Conservation (phyloP, 192 early-diverging fungal genomes). For the Backusella mclennaniae region DNA sequence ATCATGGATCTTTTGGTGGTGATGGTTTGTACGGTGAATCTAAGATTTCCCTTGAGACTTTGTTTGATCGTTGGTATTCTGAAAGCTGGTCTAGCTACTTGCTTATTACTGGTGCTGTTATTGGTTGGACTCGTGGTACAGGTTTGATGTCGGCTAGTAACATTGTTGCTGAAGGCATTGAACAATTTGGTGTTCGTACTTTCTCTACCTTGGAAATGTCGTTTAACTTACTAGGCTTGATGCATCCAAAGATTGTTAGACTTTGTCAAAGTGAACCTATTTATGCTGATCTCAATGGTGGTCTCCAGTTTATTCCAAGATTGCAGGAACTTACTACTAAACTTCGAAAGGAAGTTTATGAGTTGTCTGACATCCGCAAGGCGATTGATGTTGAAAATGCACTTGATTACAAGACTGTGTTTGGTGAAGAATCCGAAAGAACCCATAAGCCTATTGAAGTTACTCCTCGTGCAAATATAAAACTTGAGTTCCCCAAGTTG, state of each 20-base stretch:
- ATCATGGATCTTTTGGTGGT: slow-evolving; percentile 92
- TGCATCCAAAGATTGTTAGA: slow-evolving; percentile 77
- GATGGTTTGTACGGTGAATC: slow-evolving; percentile 94
- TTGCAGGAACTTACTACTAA: slow-evolving; percentile 74
- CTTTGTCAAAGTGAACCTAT: slow-evolving; percentile 73
- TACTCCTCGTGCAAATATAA: slow-evolving; percentile 85
- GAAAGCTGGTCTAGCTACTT: slow-evolving; percentile 89
- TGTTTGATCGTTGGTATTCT: slow-evolving; percentile 88
- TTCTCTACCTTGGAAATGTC: slow-evolving; percentile 95
- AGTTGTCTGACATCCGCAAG: slow-evolving; percentile 83
- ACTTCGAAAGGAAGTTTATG: slow-evolving; percentile 74
- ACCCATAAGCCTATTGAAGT: slow-evolving; percentile 57
- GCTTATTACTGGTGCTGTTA: slow-evolving; percentile 86
- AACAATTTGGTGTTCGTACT: slow-evolving; percentile 84
- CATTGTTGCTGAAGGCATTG: slow-evolving; percentile 84
- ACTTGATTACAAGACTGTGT: slow-evolving; percentile 75
- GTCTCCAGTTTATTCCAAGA: slow-evolving; percentile 83
- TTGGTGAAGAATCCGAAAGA: slow-evolving; percentile 70
- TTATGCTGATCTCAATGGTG: slow-evolving; percentile 92
- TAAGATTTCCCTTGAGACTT: slow-evolving; percentile 90
- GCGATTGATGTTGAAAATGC: slow-evolving; percentile 76
- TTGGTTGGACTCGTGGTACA: slow-evolving; percentile 98
- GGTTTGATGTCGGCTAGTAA: slow-evolving; percentile 93
- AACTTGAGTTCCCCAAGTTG: slow-evolving; percentile 76
- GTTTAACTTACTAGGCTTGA: slow-evolving; percentile 86